phyloP scores from a whole-genome alignment of 2,329 filamentous ascomycete genomes.

The Amylocarpus encephaloides region DNA sequence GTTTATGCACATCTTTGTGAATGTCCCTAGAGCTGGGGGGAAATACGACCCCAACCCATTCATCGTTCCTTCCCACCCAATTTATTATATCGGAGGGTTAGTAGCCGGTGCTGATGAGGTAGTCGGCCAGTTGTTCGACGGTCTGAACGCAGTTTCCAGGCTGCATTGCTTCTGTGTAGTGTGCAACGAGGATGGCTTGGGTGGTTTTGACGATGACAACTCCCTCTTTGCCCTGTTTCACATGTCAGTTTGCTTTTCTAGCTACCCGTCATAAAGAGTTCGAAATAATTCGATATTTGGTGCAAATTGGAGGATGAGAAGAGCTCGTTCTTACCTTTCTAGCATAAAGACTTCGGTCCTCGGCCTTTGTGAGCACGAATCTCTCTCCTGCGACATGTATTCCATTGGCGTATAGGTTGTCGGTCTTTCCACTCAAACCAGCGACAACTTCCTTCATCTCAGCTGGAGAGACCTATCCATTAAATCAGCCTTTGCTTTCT shows the following conservation, averaged over 20 bases:
- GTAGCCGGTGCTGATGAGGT: conserved; percentile 67
- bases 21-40: too few relatives aligned
- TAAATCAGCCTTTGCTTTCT: conserved; percentile 12
- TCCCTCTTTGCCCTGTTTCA: conserved; percentile 65
- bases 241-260: neutral
- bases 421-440: conserved; percentile 44
- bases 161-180: conserved; percentile 70
- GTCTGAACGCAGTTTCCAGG: conserved; percentile 71
- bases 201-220: conserved; percentile 79
- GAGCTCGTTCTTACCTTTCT: conserved; percentile 60
- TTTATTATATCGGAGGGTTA: conserved; percentile 38
- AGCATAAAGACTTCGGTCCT: conserved; percentile 74
- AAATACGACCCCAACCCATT: neutral
- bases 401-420: conserved; percentile 65
- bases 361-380: conserved; percentile 70
- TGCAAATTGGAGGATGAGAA: neutral
- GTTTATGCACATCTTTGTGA: conserved; percentile 16
- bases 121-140: conserved; percentile 79
- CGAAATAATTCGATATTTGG: neutral
- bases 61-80: neutral
- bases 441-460: conserved; percentile 54
- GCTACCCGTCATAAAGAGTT: conserved; percentile 4
- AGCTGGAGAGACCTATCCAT: conserved; percentile 46
- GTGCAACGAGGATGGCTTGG: conserved; percentile 80
- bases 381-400: conserved; percentile 70